Percentiles rank a stretch among this genome's conserved stretches.
Conservation (phyloP, 2,329 filamentous ascomycete species). For the Penicillium sp. region DNA sequence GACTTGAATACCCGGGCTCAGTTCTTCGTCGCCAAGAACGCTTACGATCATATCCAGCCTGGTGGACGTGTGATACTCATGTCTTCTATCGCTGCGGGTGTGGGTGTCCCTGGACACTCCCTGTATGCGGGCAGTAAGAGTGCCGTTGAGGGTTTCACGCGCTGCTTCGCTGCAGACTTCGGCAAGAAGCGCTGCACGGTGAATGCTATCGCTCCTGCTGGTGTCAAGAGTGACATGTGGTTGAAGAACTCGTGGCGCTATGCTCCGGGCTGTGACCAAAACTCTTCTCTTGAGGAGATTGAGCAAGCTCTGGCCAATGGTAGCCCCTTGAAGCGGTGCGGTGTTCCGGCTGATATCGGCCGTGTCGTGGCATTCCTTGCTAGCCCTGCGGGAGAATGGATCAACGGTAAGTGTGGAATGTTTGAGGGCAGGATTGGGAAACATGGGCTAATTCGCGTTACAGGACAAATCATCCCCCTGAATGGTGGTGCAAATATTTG, state of each 20-base stretch:
- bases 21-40: conserved; percentile 67
- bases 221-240: conserved; percentile 66
- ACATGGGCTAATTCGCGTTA: conserved; percentile 7
- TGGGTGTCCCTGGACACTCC: conserved; percentile 70
- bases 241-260: conserved; percentile 70
- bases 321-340: conserved; percentile 64
- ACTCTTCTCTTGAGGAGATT: conserved; percentile 54
- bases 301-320: conserved; percentile 59
- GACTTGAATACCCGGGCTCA: conserved; percentile 65
- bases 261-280: conserved; percentile 54
- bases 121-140: conserved; percentile 78
- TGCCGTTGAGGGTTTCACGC: conserved; percentile 75
- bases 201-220: conserved; percentile 33
- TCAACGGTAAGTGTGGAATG: conserved; percentile 58
- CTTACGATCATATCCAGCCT: conserved; percentile 69
- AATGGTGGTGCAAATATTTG: conserved; percentile 33
- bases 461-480: conserved; percentile 31
- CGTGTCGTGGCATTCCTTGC: conserved; percentile 61
- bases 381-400: conserved; percentile 65
- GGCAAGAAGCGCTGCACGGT: conserved; percentile 56
- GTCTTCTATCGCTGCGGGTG: conserved; percentile 69
- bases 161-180: conserved; percentile 72
- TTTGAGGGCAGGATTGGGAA: neutral
- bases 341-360: conserved; percentile 62
- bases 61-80: conserved; percentile 76